These are phyloP conservation scores for Roridomyces roridus DNA, from an alignment of 768 basidiomycete species.

Conservation along the genomic window DNA sequence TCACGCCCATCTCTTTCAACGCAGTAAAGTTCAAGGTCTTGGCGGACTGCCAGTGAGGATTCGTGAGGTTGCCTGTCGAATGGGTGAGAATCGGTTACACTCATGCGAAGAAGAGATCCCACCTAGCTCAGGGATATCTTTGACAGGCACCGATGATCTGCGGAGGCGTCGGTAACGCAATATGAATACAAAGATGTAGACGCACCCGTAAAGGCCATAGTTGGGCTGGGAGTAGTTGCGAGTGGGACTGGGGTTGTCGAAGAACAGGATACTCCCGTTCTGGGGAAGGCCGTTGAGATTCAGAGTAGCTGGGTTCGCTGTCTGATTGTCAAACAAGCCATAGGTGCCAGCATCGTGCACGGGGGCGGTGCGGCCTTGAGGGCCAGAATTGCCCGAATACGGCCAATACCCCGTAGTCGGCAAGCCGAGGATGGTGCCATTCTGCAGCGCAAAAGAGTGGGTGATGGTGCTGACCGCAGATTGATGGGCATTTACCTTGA, in stretches of 20 bases:
- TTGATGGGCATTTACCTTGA: too few relatives aligned
- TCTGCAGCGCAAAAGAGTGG: too few relatives aligned
- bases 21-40: slow-evolving; percentile 33
- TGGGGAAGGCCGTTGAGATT: slow-evolving; percentile 26
- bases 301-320: slow-evolving; percentile 21
- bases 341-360: slow-evolving; percentile 34
- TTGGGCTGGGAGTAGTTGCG: slow-evolving; percentile 34
- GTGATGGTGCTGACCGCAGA: too few relatives aligned
- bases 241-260: slow-evolving; percentile 40
- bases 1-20: slow-evolving; percentile 28
- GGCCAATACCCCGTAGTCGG: slow-evolving; percentile 41
- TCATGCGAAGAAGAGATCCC: not conserved
- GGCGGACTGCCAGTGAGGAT: slow-evolving; percentile 38
- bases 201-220: slow-evolving; percentile 35
- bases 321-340: slow-evolving; percentile 27
- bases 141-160: slow-evolving; percentile 31
- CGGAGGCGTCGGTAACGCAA: not conserved
- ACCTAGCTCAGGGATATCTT: slow-evolving; percentile 32
- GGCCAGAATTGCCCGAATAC: slow-evolving; percentile 36
- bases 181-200: not conserved
- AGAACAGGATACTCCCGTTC: slow-evolving; percentile 33
- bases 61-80: slow-evolving; percentile 32
- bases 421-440: slow-evolving; percentile 35
- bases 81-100: too few relatives aligned
- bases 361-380: slow-evolving; percentile 32